Conservation (phyloP, 495 filamentous ascomycete species). For the Tetracladium marchalianum region DNA sequence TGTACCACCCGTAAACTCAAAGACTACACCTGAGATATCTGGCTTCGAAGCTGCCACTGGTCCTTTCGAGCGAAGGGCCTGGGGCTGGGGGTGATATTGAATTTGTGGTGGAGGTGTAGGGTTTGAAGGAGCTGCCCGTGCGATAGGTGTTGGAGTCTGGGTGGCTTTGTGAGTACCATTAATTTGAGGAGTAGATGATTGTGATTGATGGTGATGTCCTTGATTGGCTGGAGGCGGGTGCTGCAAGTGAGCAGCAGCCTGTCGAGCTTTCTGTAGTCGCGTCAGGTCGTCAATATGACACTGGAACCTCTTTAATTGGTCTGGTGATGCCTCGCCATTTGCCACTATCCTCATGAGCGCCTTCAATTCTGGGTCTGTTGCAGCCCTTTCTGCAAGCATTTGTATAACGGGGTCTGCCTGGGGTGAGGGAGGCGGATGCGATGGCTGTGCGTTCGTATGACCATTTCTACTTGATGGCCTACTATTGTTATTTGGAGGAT, state of each 20-base stretch:
- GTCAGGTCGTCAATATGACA: conserved; percentile 87
- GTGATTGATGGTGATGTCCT: conserved; percentile 19
- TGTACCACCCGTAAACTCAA: conserved; percentile 73
- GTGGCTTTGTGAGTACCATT: conserved; percentile 5
- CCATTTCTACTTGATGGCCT: not conserved
- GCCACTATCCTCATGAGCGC: conserved; percentile 95
- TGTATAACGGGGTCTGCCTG: conserved; percentile 88
- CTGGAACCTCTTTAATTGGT: conserved; percentile 83
- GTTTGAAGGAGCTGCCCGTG: conserved; percentile 10
- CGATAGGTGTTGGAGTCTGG: conserved; percentile 19
- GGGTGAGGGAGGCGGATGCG: conserved; percentile 18
- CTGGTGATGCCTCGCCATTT: conserved; percentile 66
- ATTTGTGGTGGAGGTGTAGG: conserved; percentile 18
- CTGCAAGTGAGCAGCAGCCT: conserved; percentile 7
- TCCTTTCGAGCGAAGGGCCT: conserved; percentile 40
- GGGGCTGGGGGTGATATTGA: conserved; percentile 19
- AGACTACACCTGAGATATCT: conserved; percentile 63
- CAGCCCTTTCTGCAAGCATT: conserved; percentile 78
- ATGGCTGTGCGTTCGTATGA: conserved; percentile 6
- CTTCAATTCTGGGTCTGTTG: conserved; percentile 78
- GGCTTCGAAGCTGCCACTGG: conserved; percentile 41
- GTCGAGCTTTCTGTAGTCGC: conserved; percentile 19
- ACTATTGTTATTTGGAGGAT: conserved; percentile 1
- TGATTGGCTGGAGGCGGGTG: conserved; percentile 1
- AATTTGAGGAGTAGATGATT: conserved; percentile 7